A percentile compares a stretch with the other conserved stretches of the same genome.
Conservation (phyloP, 2,329 filamentous ascomycete species). For the Alternaria sp. region DNA sequence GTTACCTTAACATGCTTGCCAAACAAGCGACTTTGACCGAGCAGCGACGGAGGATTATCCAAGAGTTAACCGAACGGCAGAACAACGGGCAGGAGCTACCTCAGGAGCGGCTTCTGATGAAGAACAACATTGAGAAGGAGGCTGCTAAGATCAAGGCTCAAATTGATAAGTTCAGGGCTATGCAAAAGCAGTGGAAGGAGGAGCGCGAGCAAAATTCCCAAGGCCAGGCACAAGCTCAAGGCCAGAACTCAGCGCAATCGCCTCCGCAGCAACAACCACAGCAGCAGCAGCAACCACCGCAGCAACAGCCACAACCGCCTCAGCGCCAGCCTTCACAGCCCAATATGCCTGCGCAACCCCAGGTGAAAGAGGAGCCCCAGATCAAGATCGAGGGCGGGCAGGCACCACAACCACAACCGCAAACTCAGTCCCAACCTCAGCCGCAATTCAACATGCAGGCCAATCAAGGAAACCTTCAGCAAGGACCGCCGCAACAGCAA, state of each 20-base stretch:
- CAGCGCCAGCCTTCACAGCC: slow-evolving; percentile 45
- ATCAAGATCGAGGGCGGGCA: slow-evolving; percentile 50
- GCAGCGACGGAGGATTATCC: slow-evolving; percentile 36
- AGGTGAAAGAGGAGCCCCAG: slow-evolving; percentile 46
- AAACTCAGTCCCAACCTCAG: slow-evolving; percentile 19
- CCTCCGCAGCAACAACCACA: slow-evolving; percentile 30
- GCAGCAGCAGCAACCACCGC: slow-evolving; percentile 31
- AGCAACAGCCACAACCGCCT: slow-evolving; percentile 34
- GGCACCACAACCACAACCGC: slow-evolving; percentile 30
- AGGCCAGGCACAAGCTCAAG: slow-evolving; percentile 35
- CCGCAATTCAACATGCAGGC: slow-evolving; percentile 36
- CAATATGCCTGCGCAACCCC: slow-evolving; percentile 33
- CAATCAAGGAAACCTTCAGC: slow-evolving; percentile 32
- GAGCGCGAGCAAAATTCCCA: slow-evolving; percentile 46
- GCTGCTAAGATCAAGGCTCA: slow-evolving; percentile 41
- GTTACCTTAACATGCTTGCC: slow-evolving; percentile 46
- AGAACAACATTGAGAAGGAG: slow-evolving; percentile 41
- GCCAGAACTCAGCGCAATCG: slow-evolving; percentile 35
- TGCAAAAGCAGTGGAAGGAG: slow-evolving; percentile 46
- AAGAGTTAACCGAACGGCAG: slow-evolving; percentile 44
- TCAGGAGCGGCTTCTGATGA: slow-evolving; percentile 38
- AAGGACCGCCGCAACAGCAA: slow-evolving; percentile 31
- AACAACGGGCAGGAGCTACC: slow-evolving; percentile 46
- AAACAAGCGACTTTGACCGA: slow-evolving; percentile 43
- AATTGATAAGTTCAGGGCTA: slow-evolving; percentile 48